Base-by-base conservation (phyloP, 805 yeast species). In the Wickerhamomyces mucosus region DNA sequence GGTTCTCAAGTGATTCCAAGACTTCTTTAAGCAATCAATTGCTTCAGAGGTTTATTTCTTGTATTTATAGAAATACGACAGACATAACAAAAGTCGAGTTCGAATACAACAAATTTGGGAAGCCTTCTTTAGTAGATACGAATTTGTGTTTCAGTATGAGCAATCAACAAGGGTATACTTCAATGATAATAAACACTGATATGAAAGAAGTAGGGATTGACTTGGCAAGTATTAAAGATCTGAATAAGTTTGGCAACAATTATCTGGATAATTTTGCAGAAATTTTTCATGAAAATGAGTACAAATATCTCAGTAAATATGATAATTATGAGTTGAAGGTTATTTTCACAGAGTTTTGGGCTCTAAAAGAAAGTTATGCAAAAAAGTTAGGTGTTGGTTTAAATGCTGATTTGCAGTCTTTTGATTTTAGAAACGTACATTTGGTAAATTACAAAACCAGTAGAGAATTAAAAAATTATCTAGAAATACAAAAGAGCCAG, bases 311-410 rank as follows among this genome's bases (percentile, higher is more conserved):
- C 7, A 34, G 37, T 6, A n/a, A 18, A 0, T 39, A 45, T n/a
- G 15, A 29, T 3, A 27, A 33, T 10, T 23, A 36, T 7, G 35
- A 31, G 1, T 16, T 37, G 5, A 46, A 56, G 32, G 54, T 56
- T 7, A 40, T 58, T 3, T 68, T 78, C 42, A 69, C 78, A 14
- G 72, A 72, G 24, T 62, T 67, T 21, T 83, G 95, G 95, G 80
- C 94, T 0, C 51, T 83, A 33, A 83, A 83, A 48, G 95, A 83
- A 49, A 73, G 84, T 15, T 79, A 72, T 45, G 67, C 82, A 6
- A 83, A 83, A 45, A 69, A 65, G 23, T 43, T 67, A 3, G 94
- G 94, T 0, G 53, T 64, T 13, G 94, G 94, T 0, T 50, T 74
- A 11, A 59, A 59, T 32, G 51, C 55, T 19, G 54, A 58, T 30